Evolutionary conservation across 139 green algal species (phyloP).

Genomic region (Parachlorella kessleri): DNA sequence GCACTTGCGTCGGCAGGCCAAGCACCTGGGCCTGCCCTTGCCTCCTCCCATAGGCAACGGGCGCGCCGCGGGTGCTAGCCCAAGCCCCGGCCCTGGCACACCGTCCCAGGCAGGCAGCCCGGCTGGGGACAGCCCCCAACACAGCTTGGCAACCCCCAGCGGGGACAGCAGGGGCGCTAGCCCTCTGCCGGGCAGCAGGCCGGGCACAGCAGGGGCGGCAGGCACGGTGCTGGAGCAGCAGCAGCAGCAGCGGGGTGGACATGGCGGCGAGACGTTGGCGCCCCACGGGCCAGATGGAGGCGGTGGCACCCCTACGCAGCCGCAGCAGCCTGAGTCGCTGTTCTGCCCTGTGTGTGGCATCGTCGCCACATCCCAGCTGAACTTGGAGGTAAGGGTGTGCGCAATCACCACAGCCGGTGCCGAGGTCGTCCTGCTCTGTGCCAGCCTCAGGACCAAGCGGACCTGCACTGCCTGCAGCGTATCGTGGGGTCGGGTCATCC

Average conservation of each 20-base stretch:
- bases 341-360: conserved; percentile 59
- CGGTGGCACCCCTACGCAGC: not conserved
- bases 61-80: not conserved
- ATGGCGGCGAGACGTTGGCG: not conserved
- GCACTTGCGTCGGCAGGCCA: conserved; percentile 22
- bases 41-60: too few relatives aligned
- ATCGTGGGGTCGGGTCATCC: too few relatives aligned
- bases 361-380: conserved; percentile 51
- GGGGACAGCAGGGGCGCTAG: not conserved
- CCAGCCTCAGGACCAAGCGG: too few relatives aligned
- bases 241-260: too few relatives aligned
- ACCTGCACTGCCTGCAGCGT: too few relatives aligned
- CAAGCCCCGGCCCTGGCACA: conserved; percentile 16
- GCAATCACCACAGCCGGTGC: too few relatives aligned
- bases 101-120: conserved; percentile 17
- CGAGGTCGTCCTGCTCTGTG: too few relatives aligned
- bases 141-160: not conserved
- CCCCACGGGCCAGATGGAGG: not conserved
- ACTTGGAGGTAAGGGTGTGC: conserved; percentile 44
- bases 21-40: too few relatives aligned
- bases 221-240: not conserved
- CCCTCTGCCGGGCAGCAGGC: not conserved
- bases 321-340: conserved; percentile 5
- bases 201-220: too few relatives aligned
- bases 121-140: not conserved